Evolutionary conservation across 1,139 yeast species (phyloP), one percentile per base, ranked within the genome.

Genomic region (Candida buenavistaensis): DNA sequence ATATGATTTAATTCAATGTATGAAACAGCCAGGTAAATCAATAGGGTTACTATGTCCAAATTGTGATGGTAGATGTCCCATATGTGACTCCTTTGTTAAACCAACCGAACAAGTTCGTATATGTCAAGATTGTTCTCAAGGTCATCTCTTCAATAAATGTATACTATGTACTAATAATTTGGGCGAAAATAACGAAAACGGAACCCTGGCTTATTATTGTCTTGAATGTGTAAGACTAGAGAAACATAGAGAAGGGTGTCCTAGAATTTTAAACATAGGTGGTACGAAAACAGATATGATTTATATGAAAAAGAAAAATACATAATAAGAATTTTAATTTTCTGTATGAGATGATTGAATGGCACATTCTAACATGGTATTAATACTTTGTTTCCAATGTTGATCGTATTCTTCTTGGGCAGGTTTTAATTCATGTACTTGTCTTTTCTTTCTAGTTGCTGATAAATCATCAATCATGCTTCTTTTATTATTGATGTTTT

Each of bases 41-140:
- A 57, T 77, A 5, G 97, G 96, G 0, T 62, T 71, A 38, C 68
- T 90, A 6, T 90, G 98, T 52, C 79, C 78, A 25, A 84, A 75
- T 56, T 90, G 98, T 57, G 97, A 90, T 52, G 97, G 97, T 2
- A 72, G 82, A 45, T 90, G 98, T 52, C 97, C 97, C 2, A 68
- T 80, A 1, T 90, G 98, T 58, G 97, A 89, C 54, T 85, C 96
- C 1, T 78, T 73, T 46, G 96, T 88, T 9, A 80, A 85, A 41
- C 90, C 95, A 1, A 73, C 78, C 6, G 69, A 79, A n/a, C 61
- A 68, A 38, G 97, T 81, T 3, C 68, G 85, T 43, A 73, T 88
- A 20, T 90, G 98, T 58, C 89, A 84, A 40, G 94, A 83, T 46
- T 90, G 98, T 55, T 72, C 95, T 0, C 78, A 78, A 50, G 95